Evolutionary conservation across 495 filamentous ascomycete species (phyloP), one percentile per base, ranked within the genome.

Genomic region (Cercophora sp.): DNA sequence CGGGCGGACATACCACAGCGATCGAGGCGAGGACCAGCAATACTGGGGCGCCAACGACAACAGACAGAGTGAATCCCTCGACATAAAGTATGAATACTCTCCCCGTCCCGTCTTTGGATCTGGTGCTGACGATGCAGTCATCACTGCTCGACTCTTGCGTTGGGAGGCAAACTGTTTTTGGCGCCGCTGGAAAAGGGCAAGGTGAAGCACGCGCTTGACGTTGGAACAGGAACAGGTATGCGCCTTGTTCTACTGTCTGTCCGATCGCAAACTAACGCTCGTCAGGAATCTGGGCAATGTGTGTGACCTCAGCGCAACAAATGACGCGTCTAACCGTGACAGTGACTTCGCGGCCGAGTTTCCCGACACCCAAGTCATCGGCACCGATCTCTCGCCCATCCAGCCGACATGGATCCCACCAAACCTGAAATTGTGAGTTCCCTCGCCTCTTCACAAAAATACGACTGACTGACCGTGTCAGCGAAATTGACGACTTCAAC

Each of bases 331-430:
- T 39, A 16, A 39, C 35, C 6, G 5, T 39, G 8, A 1, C 64
- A 69, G 59, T 42, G 67, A 60, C 55, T 64, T 67, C 36, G 62
- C 62, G 26, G 81, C 85, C 54, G 56, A 72, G 8, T 76, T 70
- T 64, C 81, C 81, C 0, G 16, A 63, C 11, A 67, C 75, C 15
- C 66, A 74, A 15, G 73, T 86, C n/a, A 65, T 81, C 37, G 85
- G 84, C 13, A 83, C 82, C n/a, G 85, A 88, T 57, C 68, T 87
- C 27, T 80, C 76, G 4, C 73, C 78, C 0, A 82, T 82, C 48
- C 80, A 83, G 50, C 73, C 76, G 0, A 50, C 58, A 29, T 71
- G 71, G 66, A 73, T 75, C 6, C 75, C 76, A 2, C 70, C 72
- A 4, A 79, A 79, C 55, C 61, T 78, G 4, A 51, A 60, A 8